A percentile compares a stretch with the other conserved stretches of the same genome.
These are phyloP conservation scores for Pichia sp. DNA, from an alignment of 1,139 yeast genomes.

Conservation along the genomic window DNA sequence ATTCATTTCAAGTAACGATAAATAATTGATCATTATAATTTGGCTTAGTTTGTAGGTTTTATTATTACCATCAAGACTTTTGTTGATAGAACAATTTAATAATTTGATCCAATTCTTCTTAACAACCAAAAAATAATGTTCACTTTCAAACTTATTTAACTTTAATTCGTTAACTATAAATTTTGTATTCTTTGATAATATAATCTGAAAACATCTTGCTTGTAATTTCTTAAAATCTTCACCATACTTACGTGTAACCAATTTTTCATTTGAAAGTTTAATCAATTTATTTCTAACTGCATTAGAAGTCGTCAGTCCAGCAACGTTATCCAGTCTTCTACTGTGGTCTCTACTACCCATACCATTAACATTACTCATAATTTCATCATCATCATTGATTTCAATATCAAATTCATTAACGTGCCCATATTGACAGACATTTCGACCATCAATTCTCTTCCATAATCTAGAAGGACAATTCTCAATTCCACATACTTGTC, in stretches of 20 bases:
- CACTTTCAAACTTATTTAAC: conserved; percentile 5
- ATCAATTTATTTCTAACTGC: conserved; percentile 20
- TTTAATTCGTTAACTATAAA: conserved; percentile 9
- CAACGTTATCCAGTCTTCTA: conserved; percentile 44
- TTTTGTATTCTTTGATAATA: conserved; percentile 14
- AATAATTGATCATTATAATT: conserved; percentile 11
- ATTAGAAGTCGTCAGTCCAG: conserved; percentile 29
- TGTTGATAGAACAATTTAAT: background rate
- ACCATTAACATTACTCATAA: conserved; percentile 19
- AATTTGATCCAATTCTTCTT: conserved; percentile 23
- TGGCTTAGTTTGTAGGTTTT: conserved; percentile 2
- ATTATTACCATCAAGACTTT: background rate
- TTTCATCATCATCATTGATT: conserved; percentile 69
- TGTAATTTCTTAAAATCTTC: conserved; percentile 8
- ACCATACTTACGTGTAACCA: conserved; percentile 23
- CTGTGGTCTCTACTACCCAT: conserved; percentile 32
- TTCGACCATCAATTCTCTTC: conserved; percentile 64
- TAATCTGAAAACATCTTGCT: conserved; percentile 16
- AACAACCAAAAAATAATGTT: conserved; percentile 6
- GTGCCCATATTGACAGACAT: conserved; percentile 86
- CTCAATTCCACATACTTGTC: conserved; percentile 81
- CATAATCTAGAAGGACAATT: conserved; percentile 80
- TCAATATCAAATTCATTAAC: conserved; percentile 77
- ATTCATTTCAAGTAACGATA: conserved; percentile 15
- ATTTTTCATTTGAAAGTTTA: conserved; percentile 14